A percentile compares a stretch with the other conserved stretches of the same genome.
These are phyloP conservation scores for Pilatotrama ljubarskyi DNA, from an alignment of 768 basidiomycete species.

Conservation along the genomic window DNA sequence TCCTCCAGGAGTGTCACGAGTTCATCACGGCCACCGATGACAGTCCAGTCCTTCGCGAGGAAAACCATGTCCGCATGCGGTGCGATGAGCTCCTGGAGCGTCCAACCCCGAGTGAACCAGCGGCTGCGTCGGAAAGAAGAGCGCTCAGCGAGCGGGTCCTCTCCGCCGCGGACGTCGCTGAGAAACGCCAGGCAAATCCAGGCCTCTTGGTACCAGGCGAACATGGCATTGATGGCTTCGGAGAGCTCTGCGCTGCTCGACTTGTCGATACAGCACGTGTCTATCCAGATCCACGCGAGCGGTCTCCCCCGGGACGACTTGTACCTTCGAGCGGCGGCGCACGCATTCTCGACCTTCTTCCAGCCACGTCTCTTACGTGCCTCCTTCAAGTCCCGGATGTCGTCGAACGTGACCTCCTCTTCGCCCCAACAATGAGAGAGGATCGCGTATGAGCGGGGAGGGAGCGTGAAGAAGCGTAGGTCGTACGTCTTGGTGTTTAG, in stretches of 20 bases:
- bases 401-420: background rate
- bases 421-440: conserved; percentile 5
- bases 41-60: background rate
- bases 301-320: background rate
- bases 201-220: background rate
- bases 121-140: background rate
- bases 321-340: background rate
- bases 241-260: conserved; percentile 3
- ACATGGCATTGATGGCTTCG: conserved; percentile 3
- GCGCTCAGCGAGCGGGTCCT: background rate
- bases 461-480: background rate
- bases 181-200: background rate
- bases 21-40: background rate
- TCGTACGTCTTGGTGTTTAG: background rate
- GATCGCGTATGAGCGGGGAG: background rate
- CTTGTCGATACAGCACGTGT: conserved; percentile 10
- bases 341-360: background rate
- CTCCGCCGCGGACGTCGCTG: background rate
- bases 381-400: background rate
- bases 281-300: background rate
- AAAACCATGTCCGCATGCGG: background rate
- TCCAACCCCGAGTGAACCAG: conserved; percentile 13
- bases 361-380: background rate
- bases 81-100: conserved; percentile 11
- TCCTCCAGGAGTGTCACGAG: background rate